Evolutionary conservation across 2,329 filamentous ascomycete genomes (phyloP), one percentile per base, ranked within the genome.

Genomic region (Reticulascus tulasneorum): DNA sequence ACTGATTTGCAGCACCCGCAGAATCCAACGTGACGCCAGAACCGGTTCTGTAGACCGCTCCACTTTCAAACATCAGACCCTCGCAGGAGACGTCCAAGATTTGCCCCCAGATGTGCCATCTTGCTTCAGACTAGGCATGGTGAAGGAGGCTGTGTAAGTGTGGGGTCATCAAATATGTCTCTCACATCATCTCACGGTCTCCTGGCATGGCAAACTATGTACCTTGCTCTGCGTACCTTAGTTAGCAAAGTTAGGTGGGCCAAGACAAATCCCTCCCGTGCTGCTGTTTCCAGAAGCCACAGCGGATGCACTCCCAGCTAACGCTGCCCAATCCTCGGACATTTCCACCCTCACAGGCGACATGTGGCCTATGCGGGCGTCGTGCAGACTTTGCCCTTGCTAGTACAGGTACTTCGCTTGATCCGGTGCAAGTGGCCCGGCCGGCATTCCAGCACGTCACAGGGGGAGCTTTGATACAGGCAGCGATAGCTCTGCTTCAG

Each of bases 121-220:
- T 40, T 42, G 40, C 32, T 42, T 40, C 40, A 33, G 40, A 42
- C 37, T 22, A 23, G 40, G 37, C 40, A 40, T 40, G 40, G 37
- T 33, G 23, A 42, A 42, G 40, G 40, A 40, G 40, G 40, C 40
- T 42, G 40, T 42, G 40, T 37, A 40, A 35, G 40, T 42, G 40
- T 42, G 40, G 40, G 37, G 40, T 42, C n/a, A n/a, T n/a, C 40
- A 26, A 40, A 40, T 42, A 29, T 42, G 32, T 37, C 40, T 39
- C 32, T 40, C 31, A n/a, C n/a, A 29, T 40, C 31, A 38, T 35
- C 31, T n/a, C n/a, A n/a, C n/a, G n/a, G n/a, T n/a, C n/a, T n/a
- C n/a, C n/a, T n/a, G n/a, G n/a, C n/a, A n/a, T n/a, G n/a, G n/a
- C n/a, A n/a, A n/a, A n/a, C n/a, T n/a, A n/a, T n/a, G n/a, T n/a